Base-by-base conservation (phyloP, 495 filamentous ascomycete genomes). In the Bacidia gigantensis region DNA sequence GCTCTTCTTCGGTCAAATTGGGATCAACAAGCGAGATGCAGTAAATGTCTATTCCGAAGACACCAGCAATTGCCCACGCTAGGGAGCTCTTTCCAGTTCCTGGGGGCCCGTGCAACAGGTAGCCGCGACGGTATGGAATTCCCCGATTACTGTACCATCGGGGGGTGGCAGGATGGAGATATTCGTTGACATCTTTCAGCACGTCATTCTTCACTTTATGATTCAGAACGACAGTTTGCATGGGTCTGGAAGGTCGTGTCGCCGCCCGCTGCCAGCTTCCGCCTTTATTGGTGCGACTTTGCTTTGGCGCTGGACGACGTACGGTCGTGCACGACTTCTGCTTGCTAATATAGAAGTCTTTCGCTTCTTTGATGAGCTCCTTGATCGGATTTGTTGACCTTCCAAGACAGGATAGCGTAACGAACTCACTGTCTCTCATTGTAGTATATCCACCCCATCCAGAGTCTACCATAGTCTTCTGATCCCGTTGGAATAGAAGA, bases 211-310 rank as follows among this genome's bases (percentile, higher is more conserved):
- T 96, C 64, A 87, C 78, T 26, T 69, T 62, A 22, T 76, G 71
- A 54, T 94, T 89, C 14, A 96, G 69, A 1, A 92, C 81, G 0
- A 95, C 89, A 0, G 89, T 95, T 2, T 77, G 75, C 69, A 96
- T 79, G 2, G 89, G 83, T 22, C 89, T 70, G 0, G 83, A 81
- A 0, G 84, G 78, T n/a, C 86, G 66, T 32, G 77, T 74, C 51
- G 83, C 81, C 21, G 82, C 81, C 52, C 77, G 73, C 22, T 69
- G 60, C 86, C 86, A 92, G 58, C 68, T 54, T 20, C 59, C 24
- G 49, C 61, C 25, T 26, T 53, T 53, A 43, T 55, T 24, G 3
- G 38, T 52, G 35, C 62, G 58, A 38, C 51, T 52, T 23, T 59
- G 49, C 32, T 57, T 60, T 10, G 59, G 54, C n/a, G 45, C 52